Conservation (phyloP, 2,329 filamentous ascomycete species). For the Chrysosporium queenslandicum region DNA sequence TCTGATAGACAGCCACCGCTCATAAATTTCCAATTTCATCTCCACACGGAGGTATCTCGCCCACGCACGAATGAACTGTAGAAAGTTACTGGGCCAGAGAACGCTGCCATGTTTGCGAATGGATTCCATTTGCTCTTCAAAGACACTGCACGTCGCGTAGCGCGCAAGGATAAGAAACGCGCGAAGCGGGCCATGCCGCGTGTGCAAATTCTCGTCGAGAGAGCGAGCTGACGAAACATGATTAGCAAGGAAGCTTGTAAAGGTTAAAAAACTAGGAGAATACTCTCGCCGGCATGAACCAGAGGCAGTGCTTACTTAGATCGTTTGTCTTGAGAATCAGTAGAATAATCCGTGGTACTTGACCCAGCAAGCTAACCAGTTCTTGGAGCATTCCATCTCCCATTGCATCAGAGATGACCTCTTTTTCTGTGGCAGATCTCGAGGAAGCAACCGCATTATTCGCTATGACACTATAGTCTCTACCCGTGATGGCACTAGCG, state of each 20-base stretch:
- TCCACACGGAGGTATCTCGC: conserved; percentile 46
- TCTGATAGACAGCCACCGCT: conserved; percentile 45
- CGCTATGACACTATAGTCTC: conserved; percentile 71
- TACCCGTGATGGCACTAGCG: conserved; percentile 87
- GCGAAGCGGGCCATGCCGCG: conserved; percentile 48
- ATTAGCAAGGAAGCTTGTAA: conserved; percentile 1
- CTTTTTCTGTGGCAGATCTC: conserved; percentile 67
- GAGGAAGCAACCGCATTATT: conserved; percentile 46
- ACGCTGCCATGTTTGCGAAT: conserved; percentile 42
- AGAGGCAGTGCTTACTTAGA: conserved; percentile 48
- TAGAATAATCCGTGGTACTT: conserved; percentile 83
- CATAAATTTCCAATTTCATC: conserved; percentile 49
- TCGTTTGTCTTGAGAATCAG: conserved; percentile 98
- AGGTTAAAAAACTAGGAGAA: neutral
- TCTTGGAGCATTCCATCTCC: conserved; percentile 83
- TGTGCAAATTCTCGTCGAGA: conserved; percentile 68
- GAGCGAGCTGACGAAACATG: conserved; percentile 51
- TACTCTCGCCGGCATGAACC: conserved; percentile 10
- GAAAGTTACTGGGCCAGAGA: conserved; percentile 44
- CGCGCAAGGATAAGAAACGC: conserved; percentile 56
- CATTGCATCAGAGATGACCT: conserved; percentile 71
- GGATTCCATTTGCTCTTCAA: conserved; percentile 49
- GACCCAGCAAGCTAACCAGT: conserved; percentile 74
- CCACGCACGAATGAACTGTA: conserved; percentile 45
- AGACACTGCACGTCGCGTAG: conserved; percentile 54